These are phyloP conservation scores for Thuidium tamariscinum DNA, from an alignment of 225 moss, liverwort and hornwort genomes.

Conservation along the genomic window DNA sequence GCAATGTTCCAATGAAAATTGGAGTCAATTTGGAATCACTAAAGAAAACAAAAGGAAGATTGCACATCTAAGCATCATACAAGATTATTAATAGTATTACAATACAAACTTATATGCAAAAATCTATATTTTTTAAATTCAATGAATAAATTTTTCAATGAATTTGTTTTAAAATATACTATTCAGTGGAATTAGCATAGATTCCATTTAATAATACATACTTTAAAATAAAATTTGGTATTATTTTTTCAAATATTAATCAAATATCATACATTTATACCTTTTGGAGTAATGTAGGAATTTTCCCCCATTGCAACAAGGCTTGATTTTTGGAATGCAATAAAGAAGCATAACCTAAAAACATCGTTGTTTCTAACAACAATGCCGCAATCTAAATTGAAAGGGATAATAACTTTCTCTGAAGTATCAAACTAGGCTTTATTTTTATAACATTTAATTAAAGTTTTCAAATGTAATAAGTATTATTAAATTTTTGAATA, in stretches of 20 bases:
- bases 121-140: too few species aligned
- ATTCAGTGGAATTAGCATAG: not conserved
- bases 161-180: not conserved
- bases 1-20: conserved; percentile 20
- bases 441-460: not conserved
- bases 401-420: not conserved
- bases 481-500: not conserved
- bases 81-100: not conserved
- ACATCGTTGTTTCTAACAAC: conserved; percentile 23
- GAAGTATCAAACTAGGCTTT: not conserved
- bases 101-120: not conserved
- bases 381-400: conserved; percentile 17
- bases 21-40: conserved; percentile 32
- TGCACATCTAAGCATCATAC: not conserved
- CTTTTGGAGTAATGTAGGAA: conserved; percentile 26
- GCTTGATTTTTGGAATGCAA: conserved; percentile 24
- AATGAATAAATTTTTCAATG: not conserved
- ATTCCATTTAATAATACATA: not conserved
- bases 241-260: not conserved
- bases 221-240: not conserved
- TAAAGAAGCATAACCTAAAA: conserved; percentile 20
- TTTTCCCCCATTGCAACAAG: conserved; percentile 12
- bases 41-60: conserved; percentile 31
- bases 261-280: not conserved
- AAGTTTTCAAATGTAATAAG: not conserved